Conservation (phyloP, 2,329 filamentous ascomycete species). For the Penicillium sp. region DNA sequence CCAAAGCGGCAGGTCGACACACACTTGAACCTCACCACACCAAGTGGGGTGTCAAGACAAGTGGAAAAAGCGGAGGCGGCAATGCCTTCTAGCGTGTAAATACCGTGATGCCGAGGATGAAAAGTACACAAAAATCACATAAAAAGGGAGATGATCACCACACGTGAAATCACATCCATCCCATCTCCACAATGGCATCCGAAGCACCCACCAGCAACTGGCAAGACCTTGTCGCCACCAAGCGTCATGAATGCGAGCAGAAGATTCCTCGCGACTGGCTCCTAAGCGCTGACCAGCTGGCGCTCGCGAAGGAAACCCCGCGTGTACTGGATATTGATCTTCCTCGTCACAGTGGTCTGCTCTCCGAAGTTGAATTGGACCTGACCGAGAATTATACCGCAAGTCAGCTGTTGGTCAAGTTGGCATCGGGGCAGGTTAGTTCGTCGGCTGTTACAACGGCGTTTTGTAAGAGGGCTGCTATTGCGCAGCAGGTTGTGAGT, state of each 20-base stretch:
- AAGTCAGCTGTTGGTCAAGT: slow-evolving; percentile 17
- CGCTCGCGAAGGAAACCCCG: slow-evolving; percentile 1
- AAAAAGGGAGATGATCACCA: not conserved
- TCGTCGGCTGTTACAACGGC: slow-evolving; percentile 25
- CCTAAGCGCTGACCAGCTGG: slow-evolving; percentile 15
- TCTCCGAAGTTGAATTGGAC: slow-evolving; percentile 46
- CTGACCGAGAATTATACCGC: slow-evolving; percentile 43
- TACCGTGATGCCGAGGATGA: not conserved
- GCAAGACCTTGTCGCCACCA: slow-evolving; percentile 24
- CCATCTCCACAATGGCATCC: slow-evolving; percentile 1
- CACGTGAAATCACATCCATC: not conserved
- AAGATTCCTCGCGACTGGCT: slow-evolving; percentile 38
- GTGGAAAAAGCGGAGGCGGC: not conserved
- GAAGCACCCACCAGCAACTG: slow-evolving; percentile 13
- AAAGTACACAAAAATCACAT: not conserved
- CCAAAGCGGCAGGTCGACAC: slow-evolving; percentile 21
- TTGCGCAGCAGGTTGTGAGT: slow-evolving; percentile 37
- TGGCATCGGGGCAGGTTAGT: slow-evolving; percentile 20
- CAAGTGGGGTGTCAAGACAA: not conserved
- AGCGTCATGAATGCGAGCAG: slow-evolving; percentile 29
- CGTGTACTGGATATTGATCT: slow-evolving; percentile 23
- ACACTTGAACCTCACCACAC: not conserved
- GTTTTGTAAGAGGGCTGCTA: slow-evolving; percentile 43
- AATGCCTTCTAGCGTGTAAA: not conserved
- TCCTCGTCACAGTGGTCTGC: slow-evolving; percentile 40